Evolutionary conservation across 805 yeast genomes (phyloP).

Genomic region (Starmera pachycereana): DNA sequence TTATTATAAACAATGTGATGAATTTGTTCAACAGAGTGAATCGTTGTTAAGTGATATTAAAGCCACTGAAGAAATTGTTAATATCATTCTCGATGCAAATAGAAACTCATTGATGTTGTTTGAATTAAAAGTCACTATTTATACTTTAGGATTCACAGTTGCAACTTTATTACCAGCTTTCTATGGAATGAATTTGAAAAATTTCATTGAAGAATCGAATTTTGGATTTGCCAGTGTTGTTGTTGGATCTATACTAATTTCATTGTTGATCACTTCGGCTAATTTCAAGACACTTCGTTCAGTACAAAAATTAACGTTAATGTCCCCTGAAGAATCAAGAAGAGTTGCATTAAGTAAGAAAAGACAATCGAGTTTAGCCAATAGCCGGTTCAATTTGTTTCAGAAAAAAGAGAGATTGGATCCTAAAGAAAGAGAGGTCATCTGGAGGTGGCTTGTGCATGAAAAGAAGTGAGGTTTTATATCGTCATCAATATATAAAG

Average conservation of each 20-base stretch:
- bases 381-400: not conserved
- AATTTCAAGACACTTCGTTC: constrained; percentile 47
- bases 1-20: constrained; percentile 86
- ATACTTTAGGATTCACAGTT: constrained; percentile 75
- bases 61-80: constrained; percentile 88
- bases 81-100: constrained; percentile 83
- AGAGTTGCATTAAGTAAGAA: constrained; percentile 2
- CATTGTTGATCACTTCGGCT: constrained; percentile 39
- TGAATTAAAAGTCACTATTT: constrained; percentile 73
- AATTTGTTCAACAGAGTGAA: constrained; percentile 84
- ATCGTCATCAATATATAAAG: not conserved
- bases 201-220: constrained; percentile 61
- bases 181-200: constrained; percentile 80
- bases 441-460: constrained; percentile 47
- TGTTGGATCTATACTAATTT: constrained; percentile 40
- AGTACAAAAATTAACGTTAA: constrained; percentile 62
- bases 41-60: constrained; percentile 73
- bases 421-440: constrained; percentile 30
- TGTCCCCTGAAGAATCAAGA: constrained; percentile 18
- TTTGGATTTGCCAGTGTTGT: constrained; percentile 55
- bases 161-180: constrained; percentile 82
- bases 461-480: constrained; percentile 26
- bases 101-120: constrained; percentile 83
- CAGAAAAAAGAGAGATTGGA: constrained; percentile 4
- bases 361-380: not conserved